phyloP scores from a whole-genome alignment of 2,329 filamentous ascomycete genomes.

The Xylogone sp. region DNA sequence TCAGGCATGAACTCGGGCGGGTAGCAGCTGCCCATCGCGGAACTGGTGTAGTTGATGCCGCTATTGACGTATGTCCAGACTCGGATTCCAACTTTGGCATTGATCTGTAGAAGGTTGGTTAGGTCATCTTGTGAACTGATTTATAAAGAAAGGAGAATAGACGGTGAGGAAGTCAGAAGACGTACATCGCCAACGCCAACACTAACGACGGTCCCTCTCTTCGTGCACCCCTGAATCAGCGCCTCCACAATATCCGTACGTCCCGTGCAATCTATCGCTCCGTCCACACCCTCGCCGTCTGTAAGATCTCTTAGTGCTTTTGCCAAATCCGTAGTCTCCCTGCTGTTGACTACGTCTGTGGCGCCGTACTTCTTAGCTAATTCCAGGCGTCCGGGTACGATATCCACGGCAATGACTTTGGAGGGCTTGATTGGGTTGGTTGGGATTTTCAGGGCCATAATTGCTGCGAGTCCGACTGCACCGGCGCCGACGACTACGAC shows the following conservation, averaged over 20 bases:
- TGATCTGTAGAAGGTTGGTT: slow-evolving; percentile 5
- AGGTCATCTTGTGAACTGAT: too few species aligned
- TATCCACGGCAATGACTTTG: slow-evolving; percentile 42
- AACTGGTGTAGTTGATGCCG: slow-evolving; percentile 13
- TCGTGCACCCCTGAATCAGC: slow-evolving; percentile 12
- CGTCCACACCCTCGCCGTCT: slow-evolving; percentile 11
- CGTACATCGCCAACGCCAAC: slow-evolving; percentile 13
- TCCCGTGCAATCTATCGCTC: slow-evolving; percentile 15
- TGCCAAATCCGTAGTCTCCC: slow-evolving; percentile 8
- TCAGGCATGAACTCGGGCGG: slow-evolving; percentile 17
- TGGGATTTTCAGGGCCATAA: slow-evolving; percentile 33
- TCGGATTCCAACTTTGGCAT: slow-evolving; percentile 9
- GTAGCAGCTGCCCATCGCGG: slow-evolving; percentile 18
- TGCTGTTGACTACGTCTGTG: slow-evolving; percentile 15
- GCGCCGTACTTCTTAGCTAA: slow-evolving; percentile 42
- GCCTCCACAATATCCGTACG: slow-evolving; percentile 8
- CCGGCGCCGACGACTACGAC: slow-evolving; percentile 36
- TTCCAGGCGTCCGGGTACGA: slow-evolving; percentile 36
- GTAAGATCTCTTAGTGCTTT: slow-evolving; percentile 8
- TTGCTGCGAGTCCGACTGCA: slow-evolving; percentile 35
- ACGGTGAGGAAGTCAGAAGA: not conserved
- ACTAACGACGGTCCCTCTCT: slow-evolving; percentile 15
- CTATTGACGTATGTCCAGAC: slow-evolving; percentile 15
- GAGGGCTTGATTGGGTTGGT: slow-evolving; percentile 1
- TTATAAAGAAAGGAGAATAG: slow-evolving; percentile 10